Evolutionary conservation across 1,284 basidiomycete genomes (phyloP), one percentile per base, ranked within the genome.

Genomic region (Leccinum griseonigrum): DNA sequence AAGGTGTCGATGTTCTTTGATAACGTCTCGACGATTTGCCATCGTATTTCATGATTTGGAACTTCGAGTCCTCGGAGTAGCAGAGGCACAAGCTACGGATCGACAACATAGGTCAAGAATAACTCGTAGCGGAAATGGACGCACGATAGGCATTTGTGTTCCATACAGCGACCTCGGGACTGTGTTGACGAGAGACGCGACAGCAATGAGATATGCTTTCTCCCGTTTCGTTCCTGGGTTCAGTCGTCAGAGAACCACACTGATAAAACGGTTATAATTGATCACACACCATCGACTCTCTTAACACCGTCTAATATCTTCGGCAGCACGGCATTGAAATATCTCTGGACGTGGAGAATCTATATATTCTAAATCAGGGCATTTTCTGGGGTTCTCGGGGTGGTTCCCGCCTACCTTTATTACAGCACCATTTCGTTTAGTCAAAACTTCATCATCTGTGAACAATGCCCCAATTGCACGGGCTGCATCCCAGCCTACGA

Each of bases 321-420:
- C 0, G 95, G 94, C 13, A 98, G 78, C 7, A 95, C 78, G 28
- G 77, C 75, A 59, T 84, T 88, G 69, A 94, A 90, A 67, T 92
- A 90, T 74, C 89, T 92, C 74, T 99, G 97, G 36, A 88, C 86
- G 75, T 92, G 87, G 18, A 97, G 78, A 43, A 95, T 82, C 94
- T 97, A 57, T 40, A 38, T 36, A 8, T 29, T 57, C n/a, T 63
- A 28, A 32, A 29, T 59, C 29, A 58, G 60, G 14, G 16, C 16
- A 50, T 66, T 10, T 50, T 7, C 38, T 14, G 16, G 2, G 14
- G 61, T 40, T 40, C 26, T 56, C 11, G 54, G 18, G 1, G 11
- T 36, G 38, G 6, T 29, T 43, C 4, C 52, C 29, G 32, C 78
- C 57, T 61, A 94, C 95, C 80, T 87, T 90, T 40, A 93, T 78